A percentile compares a stretch with the other conserved stretches of the same genome.
Conservation (phyloP, 257 asterid species). For the Sherardia arvensis region DNA sequence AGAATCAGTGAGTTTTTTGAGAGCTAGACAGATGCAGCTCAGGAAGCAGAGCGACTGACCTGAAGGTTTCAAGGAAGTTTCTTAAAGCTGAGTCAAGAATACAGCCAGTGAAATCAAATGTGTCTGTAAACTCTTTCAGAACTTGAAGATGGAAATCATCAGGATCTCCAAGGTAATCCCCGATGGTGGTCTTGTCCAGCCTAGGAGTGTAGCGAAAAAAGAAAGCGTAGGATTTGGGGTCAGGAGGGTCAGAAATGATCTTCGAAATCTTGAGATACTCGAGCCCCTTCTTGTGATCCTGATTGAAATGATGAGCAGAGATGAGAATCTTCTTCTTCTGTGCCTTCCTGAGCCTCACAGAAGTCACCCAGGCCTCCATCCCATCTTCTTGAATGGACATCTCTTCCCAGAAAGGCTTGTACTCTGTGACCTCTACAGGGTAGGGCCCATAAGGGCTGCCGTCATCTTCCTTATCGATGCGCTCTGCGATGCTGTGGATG, state of each 20-base stretch:
- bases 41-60: background rate
- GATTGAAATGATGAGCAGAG: conserved; percentile 74
- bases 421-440: conserved; percentile 56
- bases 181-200: conserved; percentile 62
- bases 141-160: conserved; percentile 64
- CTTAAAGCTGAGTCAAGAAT: conserved; percentile 59
- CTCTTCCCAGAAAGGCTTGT: conserved; percentile 85
- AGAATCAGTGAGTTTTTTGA: background rate
- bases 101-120: conserved; percentile 76
- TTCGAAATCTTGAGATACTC: conserved; percentile 56
- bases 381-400: conserved; percentile 25
- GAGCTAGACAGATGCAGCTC: too few species aligned
- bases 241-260: conserved; percentile 58
- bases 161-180: conserved; percentile 85
- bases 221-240: conserved; percentile 64
- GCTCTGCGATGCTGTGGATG: conserved; percentile 76
- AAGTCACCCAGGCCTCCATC: conserved; percentile 53
- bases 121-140: conserved; percentile 63
- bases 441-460: conserved; percentile 50
- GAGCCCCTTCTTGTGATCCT: conserved; percentile 73
- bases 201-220: conserved; percentile 64
- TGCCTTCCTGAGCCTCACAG: conserved; percentile 52
- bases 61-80: conserved; percentile 61
- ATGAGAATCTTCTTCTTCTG: conserved; percentile 71
- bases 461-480: conserved; percentile 66